A percentile compares a stretch with the other conserved stretches of the same genome.
Evolutionary conservation across 345 rosid genomes (phyloP).

Genomic region (Erodium maritimum): DNA sequence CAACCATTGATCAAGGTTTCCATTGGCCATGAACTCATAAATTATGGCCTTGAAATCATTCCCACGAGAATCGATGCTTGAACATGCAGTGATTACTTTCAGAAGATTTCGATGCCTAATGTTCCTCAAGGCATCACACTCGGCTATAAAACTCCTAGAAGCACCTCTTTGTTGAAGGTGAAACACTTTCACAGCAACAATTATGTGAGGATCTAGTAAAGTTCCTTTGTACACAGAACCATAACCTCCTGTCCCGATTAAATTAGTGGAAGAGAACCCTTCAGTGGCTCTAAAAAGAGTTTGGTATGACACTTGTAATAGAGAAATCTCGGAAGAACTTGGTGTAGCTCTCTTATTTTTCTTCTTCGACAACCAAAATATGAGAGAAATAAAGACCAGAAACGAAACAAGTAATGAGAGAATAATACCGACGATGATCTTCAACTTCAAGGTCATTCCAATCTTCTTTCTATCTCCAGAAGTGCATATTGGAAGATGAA

Average conservation of each 20-base stretch:
- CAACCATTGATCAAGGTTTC: slow-evolving; percentile 12
- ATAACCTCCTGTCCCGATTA: slow-evolving; percentile 20
- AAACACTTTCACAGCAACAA: slow-evolving; percentile 13
- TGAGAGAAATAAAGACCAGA: neutral
- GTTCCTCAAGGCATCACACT: slow-evolving; percentile 26
- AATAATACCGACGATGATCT: neutral
- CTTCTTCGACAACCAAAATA: neutral
- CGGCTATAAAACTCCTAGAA: slow-evolving; percentile 23
- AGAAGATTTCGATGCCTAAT: slow-evolving; percentile 34
- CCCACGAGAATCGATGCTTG: slow-evolving; percentile 18
- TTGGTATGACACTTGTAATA: neutral
- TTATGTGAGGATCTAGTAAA: neutral
- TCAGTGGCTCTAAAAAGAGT: slow-evolving; percentile 13
- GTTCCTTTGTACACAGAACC: slow-evolving; percentile 18
- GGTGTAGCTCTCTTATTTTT: neutral
- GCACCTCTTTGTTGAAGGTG: slow-evolving; percentile 13
- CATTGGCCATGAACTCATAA: slow-evolving; percentile 16
- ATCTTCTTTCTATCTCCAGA: neutral
- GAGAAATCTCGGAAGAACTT: neutral
- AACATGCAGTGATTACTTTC: slow-evolving; percentile 24
- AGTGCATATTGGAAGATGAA: slow-evolving; percentile 8
- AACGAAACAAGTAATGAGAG: no score
- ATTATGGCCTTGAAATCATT: slow-evolving; percentile 18
- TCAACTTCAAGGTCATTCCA: neutral
- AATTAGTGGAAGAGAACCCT: slow-evolving; percentile 11